phyloP scores from a whole-genome alignment of 345 rosid species.

The Lepidium sativum region DNA sequence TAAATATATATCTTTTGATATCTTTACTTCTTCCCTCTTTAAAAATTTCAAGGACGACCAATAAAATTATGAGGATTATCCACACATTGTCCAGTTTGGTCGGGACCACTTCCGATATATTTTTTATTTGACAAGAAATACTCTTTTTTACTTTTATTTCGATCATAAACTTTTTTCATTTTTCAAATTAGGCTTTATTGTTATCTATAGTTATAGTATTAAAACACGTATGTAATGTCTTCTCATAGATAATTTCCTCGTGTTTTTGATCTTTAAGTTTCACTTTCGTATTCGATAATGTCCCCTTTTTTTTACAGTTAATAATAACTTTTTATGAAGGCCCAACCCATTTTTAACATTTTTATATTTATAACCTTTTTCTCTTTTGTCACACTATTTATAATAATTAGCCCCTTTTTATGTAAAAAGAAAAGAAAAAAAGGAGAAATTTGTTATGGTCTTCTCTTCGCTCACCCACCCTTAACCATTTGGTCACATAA shows the following conservation, averaged over 20 bases:
- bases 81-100: slow-evolving; percentile 14
- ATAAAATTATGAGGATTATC: not conserved
- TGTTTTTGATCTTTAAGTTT: not conserved
- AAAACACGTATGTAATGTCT: not conserved
- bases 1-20: not conserved
- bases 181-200: not conserved
- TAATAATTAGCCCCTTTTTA: too few species aligned
- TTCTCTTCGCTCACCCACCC: not conserved
- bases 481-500: not conserved
- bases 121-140: not conserved
- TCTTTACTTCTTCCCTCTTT: not conserved
- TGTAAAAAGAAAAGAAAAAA: not conserved
- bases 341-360: not conserved
- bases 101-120: slow-evolving; percentile 19
- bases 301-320: not conserved
- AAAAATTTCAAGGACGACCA: slow-evolving; percentile 15
- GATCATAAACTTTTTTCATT: not conserved
- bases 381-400: too few species aligned
- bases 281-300: not conserved
- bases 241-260: not conserved
- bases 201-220: not conserved
- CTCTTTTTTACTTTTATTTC: not conserved
- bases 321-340: not conserved
- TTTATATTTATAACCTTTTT: too few species aligned
- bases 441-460: not conserved